Evolutionary conservation across 1,139 yeast species (phyloP), one percentile per base, ranked within the genome.

Genomic region (Candida albicans): DNA sequence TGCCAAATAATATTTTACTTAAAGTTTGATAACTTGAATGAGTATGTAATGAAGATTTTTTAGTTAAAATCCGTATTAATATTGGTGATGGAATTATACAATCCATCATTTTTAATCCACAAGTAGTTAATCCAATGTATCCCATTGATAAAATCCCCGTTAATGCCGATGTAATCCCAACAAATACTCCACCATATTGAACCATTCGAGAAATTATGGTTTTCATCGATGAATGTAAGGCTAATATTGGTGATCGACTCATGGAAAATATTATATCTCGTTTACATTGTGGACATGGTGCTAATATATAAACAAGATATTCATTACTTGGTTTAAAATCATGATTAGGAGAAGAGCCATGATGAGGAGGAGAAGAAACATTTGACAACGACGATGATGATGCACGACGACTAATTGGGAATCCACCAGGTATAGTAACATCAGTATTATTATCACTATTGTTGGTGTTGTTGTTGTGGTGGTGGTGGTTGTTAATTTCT

Each of bases 221-320:
- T 33, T 62, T 57, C 2, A 60, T 37, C 11, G 59, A 55, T 2
- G 61, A 42, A 31, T 57, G 54, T 11, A 62, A 37, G 1, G 65
- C 50, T 27, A 73, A 49, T 8, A 68, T 41, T 2, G 60, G 46
- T 25, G 73, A 68, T 33, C 64, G 47, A 43, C 57, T 59, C 64
- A 71, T 62, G 24, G 62, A 53, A 50, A 73, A 70, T 9, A 62
- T 54, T 31, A 73, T 68, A 33, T 65, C 62, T 35, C 61, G 58
- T 49, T 70, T 70, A 50, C 79, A 73, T 50, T 73, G 79, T 2
- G 78, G 78, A 49, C 79, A 73, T 3, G 66, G 58, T 2, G 71
- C 70, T 28, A 67, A 46, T 4, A 68, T 49, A 24, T 61, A 54
- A 13, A 61, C 58, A 6, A 52, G 34, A 24, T 53, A 41, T 10